Base-by-base conservation (phyloP, 1,284 basidiomycete species). In the Pyrrhoderma lamaoense region DNA sequence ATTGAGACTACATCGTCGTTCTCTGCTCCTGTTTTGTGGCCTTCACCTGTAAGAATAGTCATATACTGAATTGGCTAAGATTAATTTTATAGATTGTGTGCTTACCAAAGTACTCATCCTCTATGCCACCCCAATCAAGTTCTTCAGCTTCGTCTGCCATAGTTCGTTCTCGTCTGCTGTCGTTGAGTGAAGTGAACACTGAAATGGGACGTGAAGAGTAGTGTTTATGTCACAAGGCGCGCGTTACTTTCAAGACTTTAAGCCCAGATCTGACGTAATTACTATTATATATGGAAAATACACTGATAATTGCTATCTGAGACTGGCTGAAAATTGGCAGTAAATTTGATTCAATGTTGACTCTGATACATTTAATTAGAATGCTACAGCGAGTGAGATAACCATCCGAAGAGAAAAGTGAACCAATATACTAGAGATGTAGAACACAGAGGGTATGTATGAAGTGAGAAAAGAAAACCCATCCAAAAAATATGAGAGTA, bases 71-170 rank as follows among this genome's bases (percentile, higher is more conserved):
- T 59, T 45, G 25, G 36, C 36, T 11, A n/a, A 8, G 37, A 27
- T 31, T 42, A 36, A 27, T 16, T 36, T 44, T 25, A 48, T 47
- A 38, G 19, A 14, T 53, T 42, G 42, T 56, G 38, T 58, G 60
- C 38, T 63, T 63, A 56, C 55, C 56, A 40, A 52, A 52, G 42
- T 59, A 61, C 57, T 80, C 79, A 52, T 84, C 79, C 46, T 85
- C 85, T 54, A 83, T 84, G 60, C 82, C 76, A 31, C 79, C 81
- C 85, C 85, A 88, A 67, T 88, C 85, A 35, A 87, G 70, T 34
- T 76, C 67, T 61, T 88, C 85, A 39, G 66, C 68, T 51, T 88
- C 84, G 60, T 83, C 80, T 58, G 77, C 80, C 83, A 85, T 85
- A 58, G 47, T 60, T 53, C 47, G 42, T 56, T 18, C 16, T 16